Conservation (phyloP, 495 filamentous ascomycete genomes). For the Corynascus novoguineensis region DNA sequence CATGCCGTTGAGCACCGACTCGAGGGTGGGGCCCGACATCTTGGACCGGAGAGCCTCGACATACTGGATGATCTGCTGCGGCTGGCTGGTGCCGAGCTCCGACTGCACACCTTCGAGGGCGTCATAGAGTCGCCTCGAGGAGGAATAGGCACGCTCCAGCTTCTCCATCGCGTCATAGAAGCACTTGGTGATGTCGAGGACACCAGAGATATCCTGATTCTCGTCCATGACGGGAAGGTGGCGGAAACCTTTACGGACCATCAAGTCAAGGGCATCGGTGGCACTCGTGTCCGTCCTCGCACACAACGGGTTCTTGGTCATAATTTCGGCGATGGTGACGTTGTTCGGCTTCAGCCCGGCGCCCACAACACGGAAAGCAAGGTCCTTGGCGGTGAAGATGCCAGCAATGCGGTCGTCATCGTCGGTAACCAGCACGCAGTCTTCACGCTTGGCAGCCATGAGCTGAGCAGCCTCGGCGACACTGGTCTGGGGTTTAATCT, state of each 20-base stretch:
- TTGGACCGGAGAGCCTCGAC: constrained; percentile 91
- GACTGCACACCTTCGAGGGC: constrained; percentile 98
- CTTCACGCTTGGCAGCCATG: constrained; percentile 98
- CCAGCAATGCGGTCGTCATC: constrained; percentile 96
- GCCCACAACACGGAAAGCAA: constrained; percentile 94
- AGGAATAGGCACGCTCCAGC: constrained; percentile 91
- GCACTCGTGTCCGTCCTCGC: constrained; percentile 96
- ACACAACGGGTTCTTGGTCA: constrained; percentile 99
- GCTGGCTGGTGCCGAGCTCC: constrained; percentile 90
- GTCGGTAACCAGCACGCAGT: constrained; percentile 98
- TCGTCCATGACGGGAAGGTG: constrained; percentile 99
- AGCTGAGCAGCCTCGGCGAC: constrained; percentile 96
- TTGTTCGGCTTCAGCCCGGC: constrained; percentile 83
- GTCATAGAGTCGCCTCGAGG: constrained; percentile 93
- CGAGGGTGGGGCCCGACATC: constrained; percentile 96
- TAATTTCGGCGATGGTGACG: constrained; percentile 94
- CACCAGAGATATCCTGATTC: constrained; percentile 97
- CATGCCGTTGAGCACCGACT: constrained; percentile 85
- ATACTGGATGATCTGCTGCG: constrained; percentile 97
- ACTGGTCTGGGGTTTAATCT: constrained; percentile 93
- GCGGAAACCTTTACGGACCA: constrained; percentile 96
- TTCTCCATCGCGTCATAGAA: constrained; percentile 99
- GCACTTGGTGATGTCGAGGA: constrained; percentile 98
- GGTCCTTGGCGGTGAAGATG: constrained; percentile 98
- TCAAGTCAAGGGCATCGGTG: constrained; percentile 92